Evolutionary conservation across 129 eudicot genomes (phyloP).

Genomic region (Flaveria sonorensis): DNA sequence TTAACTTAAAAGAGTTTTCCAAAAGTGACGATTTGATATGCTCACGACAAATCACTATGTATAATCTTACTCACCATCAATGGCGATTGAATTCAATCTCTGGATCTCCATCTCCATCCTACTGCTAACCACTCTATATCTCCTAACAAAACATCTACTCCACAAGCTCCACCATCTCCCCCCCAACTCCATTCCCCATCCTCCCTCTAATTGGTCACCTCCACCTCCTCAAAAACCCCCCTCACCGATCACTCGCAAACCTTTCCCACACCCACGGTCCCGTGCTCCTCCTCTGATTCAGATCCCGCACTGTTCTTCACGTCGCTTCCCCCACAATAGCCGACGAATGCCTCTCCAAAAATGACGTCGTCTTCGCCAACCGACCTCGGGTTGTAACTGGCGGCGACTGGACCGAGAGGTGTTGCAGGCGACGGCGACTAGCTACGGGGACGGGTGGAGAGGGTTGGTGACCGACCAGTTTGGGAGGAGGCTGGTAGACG

Average conservation of each 20-base stretch:
- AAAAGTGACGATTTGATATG: too few species aligned
- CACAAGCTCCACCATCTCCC: constrained; percentile 41
- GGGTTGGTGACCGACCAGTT: too few species aligned
- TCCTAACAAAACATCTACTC: constrained; percentile 33
- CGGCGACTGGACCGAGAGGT: too few species aligned
- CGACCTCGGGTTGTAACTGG: constrained; percentile 28
- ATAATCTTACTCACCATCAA: constrained; percentile 8
- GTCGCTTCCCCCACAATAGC: constrained; percentile 52
- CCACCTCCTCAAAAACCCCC: constrained; percentile 46
- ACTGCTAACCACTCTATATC: constrained; percentile 12
- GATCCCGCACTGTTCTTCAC: constrained; percentile 36
- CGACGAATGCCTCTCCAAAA: constrained; percentile 60
- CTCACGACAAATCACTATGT: not conserved
- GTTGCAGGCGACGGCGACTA: too few species aligned
- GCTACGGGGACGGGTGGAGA: too few species aligned
- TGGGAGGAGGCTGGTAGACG: too few species aligned
- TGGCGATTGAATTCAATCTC: constrained; percentile 23
- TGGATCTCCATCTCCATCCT: not conserved
- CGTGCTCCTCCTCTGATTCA: constrained; percentile 39
- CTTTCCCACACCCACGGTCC: constrained; percentile 40
- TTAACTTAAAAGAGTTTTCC: too few species aligned
- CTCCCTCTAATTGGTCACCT: constrained; percentile 61
- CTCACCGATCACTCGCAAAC: constrained; percentile 37
- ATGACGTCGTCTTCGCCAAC: constrained; percentile 54
- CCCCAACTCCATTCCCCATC: constrained; percentile 53